These are phyloP conservation scores for Pseudotulostoma volvatum DNA, from an alignment of 495 filamentous ascomycete genomes.

Conservation along the genomic window DNA sequence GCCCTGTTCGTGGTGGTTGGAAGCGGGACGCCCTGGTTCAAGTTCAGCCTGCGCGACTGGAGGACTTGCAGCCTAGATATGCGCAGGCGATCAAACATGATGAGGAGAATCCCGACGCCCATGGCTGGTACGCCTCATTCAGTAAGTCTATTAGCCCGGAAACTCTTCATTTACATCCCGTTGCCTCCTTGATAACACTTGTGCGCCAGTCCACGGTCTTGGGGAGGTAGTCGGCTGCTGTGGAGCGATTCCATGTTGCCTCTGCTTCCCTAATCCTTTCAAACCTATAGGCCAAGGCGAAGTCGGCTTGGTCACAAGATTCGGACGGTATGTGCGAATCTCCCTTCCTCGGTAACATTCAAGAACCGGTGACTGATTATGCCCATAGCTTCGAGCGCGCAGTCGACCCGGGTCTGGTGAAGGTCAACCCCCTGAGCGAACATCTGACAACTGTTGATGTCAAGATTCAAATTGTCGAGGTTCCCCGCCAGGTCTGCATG, in stretches of 20 bases:
- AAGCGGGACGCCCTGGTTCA: constrained; percentile 40
- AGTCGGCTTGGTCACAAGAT: constrained; percentile 88
- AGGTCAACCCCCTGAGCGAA: constrained; percentile 95
- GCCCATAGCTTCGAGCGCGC: constrained; percentile 71
- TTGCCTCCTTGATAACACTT: too few relatives aligned
- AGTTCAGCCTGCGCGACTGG: constrained; percentile 64
- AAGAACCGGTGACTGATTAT: background rate
- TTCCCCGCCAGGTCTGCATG: constrained; percentile 95
- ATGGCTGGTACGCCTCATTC: constrained; percentile 85
- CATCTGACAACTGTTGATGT: constrained; percentile 83
- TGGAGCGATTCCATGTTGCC: constrained; percentile 84
- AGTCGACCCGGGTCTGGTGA: constrained; percentile 92
- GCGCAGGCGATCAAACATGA: constrained; percentile 57
- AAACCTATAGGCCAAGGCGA: constrained; percentile 86
- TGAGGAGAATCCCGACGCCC: constrained; percentile 45
- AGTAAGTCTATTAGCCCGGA: too few relatives aligned
- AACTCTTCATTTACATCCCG: too few relatives aligned
- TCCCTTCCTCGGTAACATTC: background rate
- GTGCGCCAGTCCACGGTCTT: constrained; percentile 46
- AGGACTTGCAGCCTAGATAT: constrained; percentile 82
- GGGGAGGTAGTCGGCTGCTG: constrained; percentile 62
- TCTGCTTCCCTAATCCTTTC: constrained; percentile 91
- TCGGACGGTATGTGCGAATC: constrained; percentile 55
- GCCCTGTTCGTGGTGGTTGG: too few relatives aligned
- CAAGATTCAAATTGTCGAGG: constrained; percentile 98